These are phyloP conservation scores for Penicillium olsonii DNA, from an alignment of 2,329 filamentous ascomycete genomes.

Conservation along the genomic window DNA sequence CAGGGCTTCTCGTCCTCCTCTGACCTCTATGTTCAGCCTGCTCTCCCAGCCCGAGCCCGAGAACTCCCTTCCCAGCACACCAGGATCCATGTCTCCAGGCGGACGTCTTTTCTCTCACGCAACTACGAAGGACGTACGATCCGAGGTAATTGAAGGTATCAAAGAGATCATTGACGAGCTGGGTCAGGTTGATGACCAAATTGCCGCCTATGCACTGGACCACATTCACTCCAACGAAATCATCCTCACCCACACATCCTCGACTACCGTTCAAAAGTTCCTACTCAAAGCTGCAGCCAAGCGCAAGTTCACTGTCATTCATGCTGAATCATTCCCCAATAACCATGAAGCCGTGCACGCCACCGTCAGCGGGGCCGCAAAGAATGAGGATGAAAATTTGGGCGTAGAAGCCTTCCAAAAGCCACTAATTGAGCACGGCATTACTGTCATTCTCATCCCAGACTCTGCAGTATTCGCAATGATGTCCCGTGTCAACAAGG, in stretches of 20 bases:
- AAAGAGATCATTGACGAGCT: constrained; percentile 96
- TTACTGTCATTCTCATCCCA: constrained; percentile 79
- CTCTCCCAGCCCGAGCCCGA: constrained; percentile 66
- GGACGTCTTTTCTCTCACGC: constrained; percentile 33
- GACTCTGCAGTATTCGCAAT: constrained; percentile 87
- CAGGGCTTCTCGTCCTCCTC: constrained; percentile 57
- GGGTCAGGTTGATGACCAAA: constrained; percentile 87
- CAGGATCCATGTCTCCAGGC: constrained; percentile 37
- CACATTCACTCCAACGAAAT: constrained; percentile 93
- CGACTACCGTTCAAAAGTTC: constrained; percentile 84
- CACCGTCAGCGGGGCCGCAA: constrained; percentile 58
- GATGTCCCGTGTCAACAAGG: constrained; percentile 94
- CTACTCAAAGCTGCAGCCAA: constrained; percentile 83
- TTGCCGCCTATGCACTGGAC: constrained; percentile 82
- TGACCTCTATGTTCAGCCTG: constrained; percentile 81
- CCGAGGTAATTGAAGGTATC: constrained; percentile 91
- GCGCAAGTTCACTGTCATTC: constrained; percentile 86
- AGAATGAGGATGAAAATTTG: constrained; percentile 51
- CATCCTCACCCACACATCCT: constrained; percentile 85
- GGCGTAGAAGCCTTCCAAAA: constrained; percentile 66
- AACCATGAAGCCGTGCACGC: constrained; percentile 66
- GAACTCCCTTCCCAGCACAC: constrained; percentile 43
- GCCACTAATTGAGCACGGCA: constrained; percentile 73
- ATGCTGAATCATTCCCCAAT: constrained; percentile 73
- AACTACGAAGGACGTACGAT: constrained; percentile 68